These are phyloP conservation scores for Phytopythium mirpurense DNA, from an alignment of 352 stramenopile species.

Conservation along the genomic window DNA sequence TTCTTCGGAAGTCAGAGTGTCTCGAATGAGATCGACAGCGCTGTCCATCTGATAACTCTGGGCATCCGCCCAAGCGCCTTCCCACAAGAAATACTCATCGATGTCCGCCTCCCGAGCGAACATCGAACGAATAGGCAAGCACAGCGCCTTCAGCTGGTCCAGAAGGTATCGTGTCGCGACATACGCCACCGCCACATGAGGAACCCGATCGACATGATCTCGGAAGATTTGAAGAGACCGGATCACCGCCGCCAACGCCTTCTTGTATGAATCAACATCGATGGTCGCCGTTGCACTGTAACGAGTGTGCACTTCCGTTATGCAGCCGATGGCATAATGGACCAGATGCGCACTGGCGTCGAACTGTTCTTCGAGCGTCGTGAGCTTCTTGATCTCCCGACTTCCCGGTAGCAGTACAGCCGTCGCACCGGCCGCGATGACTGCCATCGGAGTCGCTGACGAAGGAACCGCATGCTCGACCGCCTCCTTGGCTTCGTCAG, in stretches of 20 bases:
- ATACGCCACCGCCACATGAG: not conserved
- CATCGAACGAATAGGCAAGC: not conserved
- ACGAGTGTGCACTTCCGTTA: not conserved
- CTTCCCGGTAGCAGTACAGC: no score
- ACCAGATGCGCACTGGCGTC: not conserved
- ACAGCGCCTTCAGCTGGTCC: not conserved
- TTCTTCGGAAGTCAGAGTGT: not conserved
- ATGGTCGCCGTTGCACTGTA: not conserved
- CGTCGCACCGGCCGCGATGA: not conserved
- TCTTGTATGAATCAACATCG: not conserved
- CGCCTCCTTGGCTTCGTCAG: not conserved
- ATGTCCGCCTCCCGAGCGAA: not conserved
- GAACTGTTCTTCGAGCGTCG: not conserved
- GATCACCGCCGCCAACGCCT: not conserved
- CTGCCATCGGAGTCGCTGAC: not conserved
- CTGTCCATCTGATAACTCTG: not conserved
- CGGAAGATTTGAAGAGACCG: not conserved
- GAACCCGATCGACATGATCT: not conserved
- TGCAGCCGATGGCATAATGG: not conserved
- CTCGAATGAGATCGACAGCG: not conserved
- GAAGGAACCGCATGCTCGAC: not conserved
- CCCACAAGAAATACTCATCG: not conserved
- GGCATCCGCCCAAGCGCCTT: not conserved
- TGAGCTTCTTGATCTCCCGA: not conserved
- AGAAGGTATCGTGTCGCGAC: not conserved